Conservation (phyloP, 202 grass and related monocot species). For the Panicum virgatum region DNA sequence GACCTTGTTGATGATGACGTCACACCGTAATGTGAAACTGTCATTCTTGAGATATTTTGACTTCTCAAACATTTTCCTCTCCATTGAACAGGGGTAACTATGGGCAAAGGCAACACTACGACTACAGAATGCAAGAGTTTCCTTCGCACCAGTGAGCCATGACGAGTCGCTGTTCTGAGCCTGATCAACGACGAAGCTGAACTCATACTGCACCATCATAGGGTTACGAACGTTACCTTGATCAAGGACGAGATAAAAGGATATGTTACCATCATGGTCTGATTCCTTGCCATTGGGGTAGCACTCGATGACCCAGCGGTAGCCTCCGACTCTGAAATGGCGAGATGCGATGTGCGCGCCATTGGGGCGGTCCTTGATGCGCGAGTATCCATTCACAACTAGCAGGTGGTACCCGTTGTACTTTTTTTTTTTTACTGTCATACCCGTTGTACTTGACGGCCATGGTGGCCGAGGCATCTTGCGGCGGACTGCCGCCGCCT, state of each 20-base stretch:
- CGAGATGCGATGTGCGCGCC: neutral
- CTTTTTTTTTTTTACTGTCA: no score
- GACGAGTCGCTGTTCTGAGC: neutral
- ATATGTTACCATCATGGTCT: neutral
- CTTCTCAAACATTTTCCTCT: constrained; percentile 22
- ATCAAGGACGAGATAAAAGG: neutral
- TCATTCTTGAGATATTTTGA: constrained; percentile 4
- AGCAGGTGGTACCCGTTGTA: constrained; percentile 15
- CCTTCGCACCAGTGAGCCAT: neutral
- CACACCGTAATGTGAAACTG: constrained; percentile 34
- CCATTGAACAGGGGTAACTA: neutral
- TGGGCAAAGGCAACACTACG: fast-evolving
- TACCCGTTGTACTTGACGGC: no score
- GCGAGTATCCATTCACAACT: constrained; percentile 18
- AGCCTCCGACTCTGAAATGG: constrained; percentile 17
- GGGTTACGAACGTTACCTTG: no score
- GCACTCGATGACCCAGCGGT: neutral
- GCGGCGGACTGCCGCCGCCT: neutral
- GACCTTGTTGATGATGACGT: constrained; percentile 9
- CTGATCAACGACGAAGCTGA: neutral
- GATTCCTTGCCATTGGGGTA: neutral
- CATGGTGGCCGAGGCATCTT: neutral
- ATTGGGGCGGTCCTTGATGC: neutral
- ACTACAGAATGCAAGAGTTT: neutral
- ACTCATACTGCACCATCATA: neutral